Percentiles rank a stretch among this genome's conserved stretches.
These are phyloP conservation scores for Cystobasidium pallidum DNA, from an alignment of 1,284 basidiomycete species.

Conservation along the genomic window DNA sequence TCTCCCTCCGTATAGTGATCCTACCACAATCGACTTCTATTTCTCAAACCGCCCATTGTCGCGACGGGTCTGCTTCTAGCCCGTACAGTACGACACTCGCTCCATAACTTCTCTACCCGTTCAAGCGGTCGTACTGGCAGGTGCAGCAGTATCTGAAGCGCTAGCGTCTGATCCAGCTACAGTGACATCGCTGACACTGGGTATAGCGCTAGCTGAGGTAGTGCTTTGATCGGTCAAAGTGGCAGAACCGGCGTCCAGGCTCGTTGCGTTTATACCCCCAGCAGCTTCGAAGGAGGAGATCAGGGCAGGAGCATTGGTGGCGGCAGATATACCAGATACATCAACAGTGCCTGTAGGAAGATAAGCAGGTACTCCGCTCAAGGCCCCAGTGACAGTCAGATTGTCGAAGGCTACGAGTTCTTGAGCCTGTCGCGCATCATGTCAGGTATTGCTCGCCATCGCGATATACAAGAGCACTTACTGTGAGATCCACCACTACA, in stretches of 20 bases:
- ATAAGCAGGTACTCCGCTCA: conserved; percentile 9
- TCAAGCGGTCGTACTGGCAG: not conserved
- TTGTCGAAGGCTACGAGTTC: conserved; percentile 4
- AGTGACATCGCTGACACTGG: not conserved
- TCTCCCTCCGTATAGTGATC: not conserved
- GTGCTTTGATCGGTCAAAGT: not conserved
- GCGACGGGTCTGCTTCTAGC: too few relatives aligned
- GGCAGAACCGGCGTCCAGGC: not conserved
- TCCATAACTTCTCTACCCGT: too few relatives aligned
- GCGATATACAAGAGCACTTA: not conserved
- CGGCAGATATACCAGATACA: not conserved
- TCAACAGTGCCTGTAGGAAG: conserved; percentile 1
- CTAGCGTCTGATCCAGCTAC: not conserved
- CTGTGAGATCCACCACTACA: conserved; percentile 4
- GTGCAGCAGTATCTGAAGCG: not conserved
- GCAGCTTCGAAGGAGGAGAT: not conserved
- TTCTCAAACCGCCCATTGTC: too few relatives aligned
- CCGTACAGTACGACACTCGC: too few relatives aligned
- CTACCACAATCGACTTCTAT: too few relatives aligned
- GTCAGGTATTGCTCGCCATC: not conserved
- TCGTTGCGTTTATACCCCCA: not conserved
- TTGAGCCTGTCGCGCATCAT: not conserved
- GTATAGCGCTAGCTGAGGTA: not conserved
- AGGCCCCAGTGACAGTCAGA: not conserved
- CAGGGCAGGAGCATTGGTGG: conserved; percentile 1